phyloP scores from a whole-genome alignment of 2,329 filamentous ascomycete species.

The Colletotrichum lini region DNA sequence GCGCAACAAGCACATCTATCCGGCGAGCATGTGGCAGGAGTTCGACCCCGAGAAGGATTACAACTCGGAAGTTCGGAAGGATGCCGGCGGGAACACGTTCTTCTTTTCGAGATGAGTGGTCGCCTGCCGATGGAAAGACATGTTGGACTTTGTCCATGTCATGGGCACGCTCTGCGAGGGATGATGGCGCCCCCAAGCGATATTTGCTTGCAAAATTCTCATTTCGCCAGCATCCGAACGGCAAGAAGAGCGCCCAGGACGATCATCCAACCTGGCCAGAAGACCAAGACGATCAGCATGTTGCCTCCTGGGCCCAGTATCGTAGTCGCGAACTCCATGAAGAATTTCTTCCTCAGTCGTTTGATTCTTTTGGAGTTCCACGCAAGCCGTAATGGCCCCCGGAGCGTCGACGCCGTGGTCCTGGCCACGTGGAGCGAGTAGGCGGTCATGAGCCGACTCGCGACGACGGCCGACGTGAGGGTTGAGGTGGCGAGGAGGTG shows the following conservation, averaged over 20 bases:
- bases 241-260: constrained; percentile 55
- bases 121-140: background rate
- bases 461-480: constrained; percentile 48
- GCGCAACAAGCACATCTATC: constrained; percentile 97
- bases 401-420: constrained; percentile 39
- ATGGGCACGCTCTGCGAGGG: background rate
- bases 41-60: constrained; percentile 94
- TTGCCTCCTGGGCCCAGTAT: constrained; percentile 67
- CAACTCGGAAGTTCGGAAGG: constrained; percentile 81
- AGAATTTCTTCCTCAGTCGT: constrained; percentile 61
- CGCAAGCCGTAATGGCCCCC: background rate
- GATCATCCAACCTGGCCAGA: constrained; percentile 72
- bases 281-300: constrained; percentile 63
- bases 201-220: constrained; percentile 43
- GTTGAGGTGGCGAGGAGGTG: constrained; percentile 50
- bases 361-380: constrained; percentile 57
- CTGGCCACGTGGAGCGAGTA: constrained; percentile 50
- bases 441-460: constrained; percentile 49
- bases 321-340: constrained; percentile 66
- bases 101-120: constrained; percentile 76
- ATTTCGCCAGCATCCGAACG: constrained; percentile 53
- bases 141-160: background rate
- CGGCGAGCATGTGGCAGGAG: constrained; percentile 94
- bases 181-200: constrained; percentile 12
- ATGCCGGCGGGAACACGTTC: constrained; percentile 91